phyloP scores from a whole-genome alignment of 495 filamentous ascomycete genomes.

The Penicillium malachiteum region DNA sequence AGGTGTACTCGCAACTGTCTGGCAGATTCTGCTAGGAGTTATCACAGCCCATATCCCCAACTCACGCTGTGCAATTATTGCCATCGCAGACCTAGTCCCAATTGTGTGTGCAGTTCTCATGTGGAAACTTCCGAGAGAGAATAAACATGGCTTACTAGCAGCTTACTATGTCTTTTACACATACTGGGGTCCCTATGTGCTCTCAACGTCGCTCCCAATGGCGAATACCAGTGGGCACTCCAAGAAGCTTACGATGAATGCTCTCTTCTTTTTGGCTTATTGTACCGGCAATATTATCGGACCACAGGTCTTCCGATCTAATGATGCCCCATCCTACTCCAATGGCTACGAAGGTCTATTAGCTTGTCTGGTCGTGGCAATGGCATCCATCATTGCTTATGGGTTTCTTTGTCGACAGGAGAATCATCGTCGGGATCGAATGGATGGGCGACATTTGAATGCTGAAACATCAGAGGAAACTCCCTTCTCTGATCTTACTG shows the following conservation, averaged over 20 bases:
- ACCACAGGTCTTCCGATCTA: conserved; percentile 56
- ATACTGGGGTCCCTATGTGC: conserved; percentile 38
- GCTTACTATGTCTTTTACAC: conserved; percentile 29
- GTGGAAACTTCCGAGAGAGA: conserved; percentile 33
- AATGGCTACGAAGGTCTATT: conserved; percentile 32
- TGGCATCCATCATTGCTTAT: conserved; percentile 22
- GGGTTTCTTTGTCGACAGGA: conserved; percentile 20
- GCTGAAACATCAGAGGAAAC: not conserved
- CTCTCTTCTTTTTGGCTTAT: conserved; percentile 31
- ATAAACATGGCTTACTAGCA: conserved; percentile 32
- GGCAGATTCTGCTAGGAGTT: conserved; percentile 34
- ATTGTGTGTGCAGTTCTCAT: conserved; percentile 36
- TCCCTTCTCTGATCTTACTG: conserved; percentile 32
- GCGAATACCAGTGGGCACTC: conserved; percentile 41
- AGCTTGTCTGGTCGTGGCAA: conserved; percentile 22
- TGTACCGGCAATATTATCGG: conserved; percentile 55
- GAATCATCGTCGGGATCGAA: conserved; percentile 17
- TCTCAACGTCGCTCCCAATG: conserved; percentile 37
- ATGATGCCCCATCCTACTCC: conserved; percentile 50
- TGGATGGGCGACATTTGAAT: not conserved
- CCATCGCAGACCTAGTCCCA: conserved; percentile 29
- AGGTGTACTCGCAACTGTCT: conserved; percentile 29
- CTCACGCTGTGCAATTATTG: conserved; percentile 34
- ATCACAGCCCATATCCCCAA: conserved; percentile 35
- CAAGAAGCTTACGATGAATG: conserved; percentile 31